Base-by-base conservation (phyloP, 164 flowering plant genomes). In the Chimonanthus praecox region DNA sequence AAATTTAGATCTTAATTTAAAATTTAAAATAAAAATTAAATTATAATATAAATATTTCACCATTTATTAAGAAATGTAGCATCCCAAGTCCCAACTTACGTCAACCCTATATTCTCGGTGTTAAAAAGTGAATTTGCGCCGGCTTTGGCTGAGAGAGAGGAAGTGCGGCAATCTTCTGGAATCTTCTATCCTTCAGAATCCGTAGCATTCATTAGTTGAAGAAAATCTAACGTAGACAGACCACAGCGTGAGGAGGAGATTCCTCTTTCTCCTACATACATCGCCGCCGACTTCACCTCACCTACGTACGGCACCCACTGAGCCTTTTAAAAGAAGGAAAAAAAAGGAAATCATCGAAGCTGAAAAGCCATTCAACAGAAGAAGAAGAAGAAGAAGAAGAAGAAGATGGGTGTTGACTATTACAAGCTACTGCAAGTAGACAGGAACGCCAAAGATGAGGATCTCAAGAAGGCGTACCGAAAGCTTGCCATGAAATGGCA, bases 401-500 rank as follows among this genome's bases (percentile, higher is more conserved):
- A 54, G 71, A 48, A 50, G 33, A 88, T 89, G 94, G 91, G 94
- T 4, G 85, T 88, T 6, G 94, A 89, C 77, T 89, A 88, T 77
- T 89, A 89, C 82, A 86, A 87, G 80, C 67, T 84, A 10, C 75
- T 89, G 74, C 78, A 76, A 65, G 94, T 89, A 1, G 89, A 87
- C 64, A 83, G 76, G 80, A 83, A 60, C 50, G 87, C 90, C 11
- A 84, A 74, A 64, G 94, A 89, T 15, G 94, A 89, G 33, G 94
- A 89, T 49, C 80, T 89, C 71, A 89, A 88, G 85, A 88, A 88
- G 70, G 90, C 94, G 13, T 89, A 88, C 68, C 75, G 91, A 48
- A 88, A 88, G 60, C 86, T 89, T 33, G 94, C 94, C 66, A 87
- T 88, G 89, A 89, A 87, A 44, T 89, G 93, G 93, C 93, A 87